Conservation (phyloP, 371 early-diverging fungal genomes). For the Mucor velutinosus region DNA sequence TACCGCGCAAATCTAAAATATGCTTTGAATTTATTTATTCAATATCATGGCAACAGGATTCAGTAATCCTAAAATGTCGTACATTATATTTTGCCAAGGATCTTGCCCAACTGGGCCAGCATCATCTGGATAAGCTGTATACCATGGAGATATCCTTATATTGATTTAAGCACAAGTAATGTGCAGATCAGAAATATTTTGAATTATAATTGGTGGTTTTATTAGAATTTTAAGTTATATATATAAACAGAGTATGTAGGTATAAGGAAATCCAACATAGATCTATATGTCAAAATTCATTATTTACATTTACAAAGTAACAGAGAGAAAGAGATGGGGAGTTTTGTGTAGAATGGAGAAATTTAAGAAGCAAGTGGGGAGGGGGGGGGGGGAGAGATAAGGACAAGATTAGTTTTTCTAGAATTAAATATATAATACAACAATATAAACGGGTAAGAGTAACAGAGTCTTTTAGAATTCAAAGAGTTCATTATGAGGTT, state of each 20-base stretch:
- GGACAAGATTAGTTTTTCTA: not conserved
- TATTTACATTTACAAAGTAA: not conserved
- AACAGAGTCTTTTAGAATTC: constrained; percentile 33
- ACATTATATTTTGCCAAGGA: not conserved
- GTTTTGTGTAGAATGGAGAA: not conserved
- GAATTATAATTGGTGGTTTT: not conserved
- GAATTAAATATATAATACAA: not conserved
- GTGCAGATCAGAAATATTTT: not conserved
- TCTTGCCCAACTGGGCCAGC: not conserved
- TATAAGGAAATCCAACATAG: not conserved
- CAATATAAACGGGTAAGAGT: not conserved
- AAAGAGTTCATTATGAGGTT: constrained; percentile 45
- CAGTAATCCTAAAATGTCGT: not conserved
- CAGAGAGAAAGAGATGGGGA: not conserved
- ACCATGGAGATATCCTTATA: not conserved
- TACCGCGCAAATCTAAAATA: not conserved
- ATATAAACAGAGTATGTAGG: not conserved
- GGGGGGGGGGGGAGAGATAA: not conserved
- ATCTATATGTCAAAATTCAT: not conserved
- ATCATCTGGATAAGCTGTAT: not conserved
- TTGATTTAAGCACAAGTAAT: not conserved
- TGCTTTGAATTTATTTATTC: not conserved
- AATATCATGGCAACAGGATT: not conserved
- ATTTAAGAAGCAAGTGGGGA: not conserved
- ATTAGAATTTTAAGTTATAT: not conserved